Conservation (phyloP, 2,329 filamentous ascomycete species). For the Colletotrichum sansevieriae region DNA sequence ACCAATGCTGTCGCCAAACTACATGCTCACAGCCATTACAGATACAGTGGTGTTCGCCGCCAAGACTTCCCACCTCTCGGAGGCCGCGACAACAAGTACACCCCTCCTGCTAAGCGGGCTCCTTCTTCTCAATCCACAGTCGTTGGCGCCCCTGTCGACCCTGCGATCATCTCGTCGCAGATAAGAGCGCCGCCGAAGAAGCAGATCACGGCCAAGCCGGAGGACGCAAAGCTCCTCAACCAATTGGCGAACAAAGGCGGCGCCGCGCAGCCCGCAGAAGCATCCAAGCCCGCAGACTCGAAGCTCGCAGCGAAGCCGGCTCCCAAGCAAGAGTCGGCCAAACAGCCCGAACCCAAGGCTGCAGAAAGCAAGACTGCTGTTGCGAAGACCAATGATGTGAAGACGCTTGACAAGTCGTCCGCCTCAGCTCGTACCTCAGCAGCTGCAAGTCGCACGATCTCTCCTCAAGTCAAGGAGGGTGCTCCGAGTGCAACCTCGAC, state of each 20-base stretch:
- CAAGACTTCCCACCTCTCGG: constrained; percentile 78
- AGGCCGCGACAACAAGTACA: constrained; percentile 79
- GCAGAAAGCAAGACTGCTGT: constrained; percentile 31
- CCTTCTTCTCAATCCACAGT: constrained; percentile 81
- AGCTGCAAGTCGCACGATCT: constrained; percentile 56
- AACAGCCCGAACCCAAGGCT: constrained; percentile 15
- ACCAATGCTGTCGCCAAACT: neutral
- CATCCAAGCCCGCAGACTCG: constrained; percentile 22
- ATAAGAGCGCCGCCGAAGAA: constrained; percentile 66
- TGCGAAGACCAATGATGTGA: constrained; percentile 27
- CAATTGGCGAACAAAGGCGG: constrained; percentile 28
- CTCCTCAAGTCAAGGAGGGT: constrained; percentile 55
- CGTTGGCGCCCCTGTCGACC: constrained; percentile 83
- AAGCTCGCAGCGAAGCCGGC: constrained; percentile 28
- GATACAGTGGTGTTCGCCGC: constrained; percentile 92
- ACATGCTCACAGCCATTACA: constrained; percentile 49
- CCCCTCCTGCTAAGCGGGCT: constrained; percentile 87
- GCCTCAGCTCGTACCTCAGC: constrained; percentile 52
- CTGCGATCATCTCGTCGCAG: constrained; percentile 91
- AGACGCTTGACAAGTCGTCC: constrained; percentile 37
- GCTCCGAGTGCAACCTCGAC: constrained; percentile 69
- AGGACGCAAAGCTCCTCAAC: constrained; percentile 43
- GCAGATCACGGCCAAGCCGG: constrained; percentile 52
- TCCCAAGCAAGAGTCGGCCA: constrained; percentile 31
- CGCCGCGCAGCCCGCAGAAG: constrained; percentile 23